Evolutionary conservation across 208 protist species (phyloP).

Genomic region (Trypanosoma melophagium): DNA sequence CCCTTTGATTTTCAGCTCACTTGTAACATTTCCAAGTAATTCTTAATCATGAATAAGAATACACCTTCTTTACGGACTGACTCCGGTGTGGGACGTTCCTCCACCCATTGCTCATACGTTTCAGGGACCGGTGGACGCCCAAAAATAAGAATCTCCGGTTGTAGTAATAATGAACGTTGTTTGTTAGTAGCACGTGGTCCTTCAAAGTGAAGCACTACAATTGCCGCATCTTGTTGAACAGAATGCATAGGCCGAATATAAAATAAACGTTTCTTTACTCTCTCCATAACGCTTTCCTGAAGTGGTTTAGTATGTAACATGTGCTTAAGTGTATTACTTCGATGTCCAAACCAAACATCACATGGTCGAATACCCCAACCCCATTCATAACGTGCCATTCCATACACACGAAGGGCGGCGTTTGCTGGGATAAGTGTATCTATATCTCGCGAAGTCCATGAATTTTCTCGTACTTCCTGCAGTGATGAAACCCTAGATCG

Average conservation of each 20-base stretch:
- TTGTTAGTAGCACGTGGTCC: conserved; percentile 62
- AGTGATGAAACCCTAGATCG: conserved; percentile 57
- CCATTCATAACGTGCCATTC: conserved; percentile 78
- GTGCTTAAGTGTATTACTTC: conserved; percentile 32
- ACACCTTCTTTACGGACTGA: conserved; percentile 57
- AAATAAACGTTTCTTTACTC: conserved; percentile 1
- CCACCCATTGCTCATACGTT: conserved; percentile 66
- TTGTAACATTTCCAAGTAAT: conserved; percentile 77
- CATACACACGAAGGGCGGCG: conserved; percentile 76
- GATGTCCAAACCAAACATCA: conserved; percentile 64
- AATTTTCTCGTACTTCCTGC: conserved; percentile 56
- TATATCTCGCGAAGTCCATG: conserved; percentile 82
- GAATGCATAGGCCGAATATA: neutral
- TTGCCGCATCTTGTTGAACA: conserved; percentile 42
- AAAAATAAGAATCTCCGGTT: conserved; percentile 75
- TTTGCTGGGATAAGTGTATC: conserved; percentile 62
- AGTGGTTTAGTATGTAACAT: neutral
- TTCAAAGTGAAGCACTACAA: conserved; percentile 88
- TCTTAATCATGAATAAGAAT: conserved; percentile 67
- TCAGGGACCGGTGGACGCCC: conserved; percentile 59
- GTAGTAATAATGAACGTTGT: conserved; percentile 67
- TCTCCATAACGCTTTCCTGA: neutral
- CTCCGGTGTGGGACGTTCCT: conserved; percentile 60
- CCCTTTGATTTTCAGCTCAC: conserved; percentile 32
- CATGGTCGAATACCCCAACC: conserved; percentile 78